phyloP scores from a whole-genome alignment of 306 rosid species.

The Casuarina cunninghamiana region DNA sequence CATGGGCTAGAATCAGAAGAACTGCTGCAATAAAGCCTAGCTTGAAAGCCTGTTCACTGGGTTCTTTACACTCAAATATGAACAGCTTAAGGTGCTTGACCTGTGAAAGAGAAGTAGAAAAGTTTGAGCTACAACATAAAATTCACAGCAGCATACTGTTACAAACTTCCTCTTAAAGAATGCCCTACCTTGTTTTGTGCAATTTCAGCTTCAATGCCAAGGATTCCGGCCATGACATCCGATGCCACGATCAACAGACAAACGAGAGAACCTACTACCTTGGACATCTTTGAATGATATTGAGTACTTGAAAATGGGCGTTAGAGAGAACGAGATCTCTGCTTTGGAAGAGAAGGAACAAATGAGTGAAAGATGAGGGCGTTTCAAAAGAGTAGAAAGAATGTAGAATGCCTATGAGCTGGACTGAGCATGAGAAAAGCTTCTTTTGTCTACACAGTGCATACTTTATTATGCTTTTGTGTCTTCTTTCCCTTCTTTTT shows the following conservation, averaged over 20 bases:
- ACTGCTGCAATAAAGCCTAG: slow-evolving; percentile 74
- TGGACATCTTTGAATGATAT: slow-evolving; percentile 47
- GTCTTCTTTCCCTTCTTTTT: slow-evolving; percentile 33
- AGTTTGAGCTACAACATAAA: not conserved
- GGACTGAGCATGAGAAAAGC: slow-evolving; percentile 34
- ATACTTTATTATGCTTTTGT: slow-evolving; percentile 38
- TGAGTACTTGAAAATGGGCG: slow-evolving; percentile 1
- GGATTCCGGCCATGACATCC: slow-evolving; percentile 89
- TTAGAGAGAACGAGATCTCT: not conserved
- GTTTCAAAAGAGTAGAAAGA: slow-evolving; percentile 28
- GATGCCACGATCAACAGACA: slow-evolving; percentile 65
- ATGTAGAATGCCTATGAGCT: slow-evolving; percentile 14
- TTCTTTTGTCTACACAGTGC: slow-evolving; percentile 44
- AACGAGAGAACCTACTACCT: slow-evolving; percentile 54
- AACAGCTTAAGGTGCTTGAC: slow-evolving; percentile 79
- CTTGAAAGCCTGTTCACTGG: slow-evolving; percentile 82
- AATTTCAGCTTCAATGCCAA: slow-evolving; percentile 83
- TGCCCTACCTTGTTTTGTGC: slow-evolving; percentile 81
- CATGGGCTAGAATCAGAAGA: slow-evolving; percentile 67
- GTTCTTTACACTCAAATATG: slow-evolving; percentile 94
- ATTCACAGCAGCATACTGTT: no score
- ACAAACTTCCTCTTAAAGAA: not conserved
- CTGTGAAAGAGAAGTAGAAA: slow-evolving; percentile 26
- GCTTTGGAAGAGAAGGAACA: slow-evolving; percentile 21
- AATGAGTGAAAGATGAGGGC: slow-evolving; percentile 3